Evolutionary conservation across 495 filamentous ascomycete species (phyloP), one percentile per base, ranked within the genome.

Genomic region (Talaromyces adpressus): DNA sequence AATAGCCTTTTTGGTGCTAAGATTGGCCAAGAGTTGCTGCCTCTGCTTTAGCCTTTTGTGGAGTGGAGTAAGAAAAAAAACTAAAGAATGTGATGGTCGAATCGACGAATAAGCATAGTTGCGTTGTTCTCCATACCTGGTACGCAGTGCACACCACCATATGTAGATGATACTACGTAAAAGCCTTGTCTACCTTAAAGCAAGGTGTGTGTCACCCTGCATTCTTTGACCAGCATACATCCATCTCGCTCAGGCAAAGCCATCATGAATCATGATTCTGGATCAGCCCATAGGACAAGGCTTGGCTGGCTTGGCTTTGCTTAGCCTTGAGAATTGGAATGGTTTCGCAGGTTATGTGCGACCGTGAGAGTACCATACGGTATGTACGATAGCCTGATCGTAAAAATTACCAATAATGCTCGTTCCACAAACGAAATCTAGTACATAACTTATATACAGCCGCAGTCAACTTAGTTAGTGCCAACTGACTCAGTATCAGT

Each of bases 221-320:
- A 56, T 56, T 56, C 52, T 56, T 30, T 56, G 52, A 7, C 47
- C n/a, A 51, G n/a, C 20, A 51, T 51, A 9, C 32, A 12, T 36
- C 32, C 32, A 36, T 36, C 32, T 36, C 32, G 32, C 32, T 12
- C 16, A 20, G 45, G 18, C 45, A 20, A 49, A 20, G 18, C 6
- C 52, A n/a, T 29, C 52, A 25, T 56, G 52, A 56, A 56, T 56
- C 52, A 56, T 56, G 23, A 56, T 29, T 49, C 52, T 25, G 52
- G 52, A 27, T 29, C 23, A 25, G 52, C 27, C 27, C 27, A 14
- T 27, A 27, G 8, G 52, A 56, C 52, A 29, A 29, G 52, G 22
- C 27, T 25, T 56, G 51, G 51, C 51, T 54, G 51, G 18, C 23
- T 54, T 54, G 52, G 52, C 52, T 49, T 6, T 49, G 39, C 39